phyloP scores from a whole-genome alignment of 2,329 filamentous ascomycete species.

The Cladosporium sp. region DNA sequence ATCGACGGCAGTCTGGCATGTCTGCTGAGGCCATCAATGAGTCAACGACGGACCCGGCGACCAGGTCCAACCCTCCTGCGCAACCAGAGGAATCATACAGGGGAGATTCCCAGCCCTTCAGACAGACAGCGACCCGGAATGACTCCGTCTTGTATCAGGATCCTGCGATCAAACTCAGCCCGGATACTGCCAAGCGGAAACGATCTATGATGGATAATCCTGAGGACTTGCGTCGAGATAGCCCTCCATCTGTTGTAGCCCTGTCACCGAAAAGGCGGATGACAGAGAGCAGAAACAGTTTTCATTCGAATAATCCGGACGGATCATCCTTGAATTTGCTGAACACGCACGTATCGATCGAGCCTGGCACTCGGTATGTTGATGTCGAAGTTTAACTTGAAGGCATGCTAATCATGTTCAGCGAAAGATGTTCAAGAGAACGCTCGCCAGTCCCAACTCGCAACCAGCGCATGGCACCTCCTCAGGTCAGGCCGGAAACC shows the following conservation, averaged over 20 bases:
- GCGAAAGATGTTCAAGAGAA: slow-evolving; percentile 7
- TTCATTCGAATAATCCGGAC: neutral
- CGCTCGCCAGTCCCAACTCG: slow-evolving; percentile 9
- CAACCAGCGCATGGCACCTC: slow-evolving; percentile 4
- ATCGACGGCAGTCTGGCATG: neutral
- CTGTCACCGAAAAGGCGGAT: slow-evolving; percentile 8
- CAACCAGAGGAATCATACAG: neutral
- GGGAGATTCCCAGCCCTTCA: neutral
- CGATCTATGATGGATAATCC: neutral
- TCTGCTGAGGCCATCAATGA: neutral
- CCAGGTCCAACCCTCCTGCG: neutral
- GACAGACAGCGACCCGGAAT: neutral
- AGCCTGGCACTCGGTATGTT: neutral
- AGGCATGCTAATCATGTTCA: neutral
- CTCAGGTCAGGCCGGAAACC: slow-evolving; percentile 11
- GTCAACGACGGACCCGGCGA: neutral
- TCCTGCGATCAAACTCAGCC: slow-evolving; percentile 8
- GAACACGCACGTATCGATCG: neutral
- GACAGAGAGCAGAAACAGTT: neutral
- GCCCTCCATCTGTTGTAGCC: neutral
- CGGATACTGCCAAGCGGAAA: slow-evolving; percentile 9
- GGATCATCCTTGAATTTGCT: neutral
- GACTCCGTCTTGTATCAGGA: slow-evolving; percentile 8
- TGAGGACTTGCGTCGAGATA: neutral
- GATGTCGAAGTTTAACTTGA: neutral